These are phyloP conservation scores for Corrigiola litoralis DNA, from an alignment of 179 eudicot species.

Conservation along the genomic window DNA sequence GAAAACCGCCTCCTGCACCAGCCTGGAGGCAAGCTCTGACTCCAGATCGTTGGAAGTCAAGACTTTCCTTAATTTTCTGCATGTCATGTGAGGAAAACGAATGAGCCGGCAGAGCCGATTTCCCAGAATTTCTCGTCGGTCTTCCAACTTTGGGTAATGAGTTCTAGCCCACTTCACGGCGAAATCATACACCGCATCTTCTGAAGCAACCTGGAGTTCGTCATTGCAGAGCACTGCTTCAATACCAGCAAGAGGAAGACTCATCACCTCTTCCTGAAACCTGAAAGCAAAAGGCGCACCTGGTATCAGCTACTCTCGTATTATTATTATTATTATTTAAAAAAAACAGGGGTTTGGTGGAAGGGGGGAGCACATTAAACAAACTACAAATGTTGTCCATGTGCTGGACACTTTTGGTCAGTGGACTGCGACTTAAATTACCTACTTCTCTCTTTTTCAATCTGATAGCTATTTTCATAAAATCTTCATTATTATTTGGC, in stretches of 20 bases:
- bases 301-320: neutral
- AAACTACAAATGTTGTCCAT: neutral
- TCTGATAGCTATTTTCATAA: too few relatives aligned
- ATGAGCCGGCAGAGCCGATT: slow-evolving; percentile 44
- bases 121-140: slow-evolving; percentile 45
- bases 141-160: slow-evolving; percentile 59
- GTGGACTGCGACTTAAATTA: neutral
- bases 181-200: slow-evolving; percentile 72
- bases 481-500: too few relatives aligned
- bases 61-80: slow-evolving; percentile 58
- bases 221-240: slow-evolving; percentile 68
- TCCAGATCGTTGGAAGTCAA: slow-evolving; percentile 55
- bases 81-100: slow-evolving; percentile 75
- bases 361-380: neutral
- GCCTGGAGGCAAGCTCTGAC: slow-evolving; percentile 47
- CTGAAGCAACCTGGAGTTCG: slow-evolving; percentile 69
- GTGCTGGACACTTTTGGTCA: neutral
- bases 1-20: slow-evolving; percentile 66
- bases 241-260: slow-evolving; percentile 60
- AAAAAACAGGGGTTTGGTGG: too few relatives aligned
- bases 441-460: neutral
- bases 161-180: slow-evolving; percentile 66
- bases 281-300: slow-evolving; percentile 33
- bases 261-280: slow-evolving; percentile 67
- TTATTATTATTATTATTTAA: neutral